These are phyloP conservation scores for Boletus rubroflammeus DNA, from an alignment of 768 basidiomycete genomes.

Conservation along the genomic window DNA sequence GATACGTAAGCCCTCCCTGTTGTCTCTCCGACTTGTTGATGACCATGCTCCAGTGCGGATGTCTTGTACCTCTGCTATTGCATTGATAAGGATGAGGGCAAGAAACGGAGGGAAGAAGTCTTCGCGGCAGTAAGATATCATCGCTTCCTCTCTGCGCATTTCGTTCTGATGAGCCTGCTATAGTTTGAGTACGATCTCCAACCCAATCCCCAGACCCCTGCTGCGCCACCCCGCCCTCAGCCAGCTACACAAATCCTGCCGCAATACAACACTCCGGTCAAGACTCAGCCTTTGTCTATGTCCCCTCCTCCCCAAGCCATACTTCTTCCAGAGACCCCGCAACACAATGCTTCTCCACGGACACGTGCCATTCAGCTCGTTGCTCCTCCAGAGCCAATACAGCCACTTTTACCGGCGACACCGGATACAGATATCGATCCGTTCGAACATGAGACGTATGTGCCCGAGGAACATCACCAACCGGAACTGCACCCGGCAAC, in stretches of 20 bases:
- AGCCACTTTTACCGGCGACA: constrained; percentile 14
- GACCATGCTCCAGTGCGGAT: constrained; percentile 44
- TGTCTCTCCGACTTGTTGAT: background rate
- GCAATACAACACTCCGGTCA: constrained; percentile 11
- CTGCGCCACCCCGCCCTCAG: constrained; percentile 16
- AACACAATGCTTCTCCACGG: background rate
- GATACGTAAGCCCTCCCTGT: constrained; percentile 54
- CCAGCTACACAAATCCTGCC: constrained; percentile 4
- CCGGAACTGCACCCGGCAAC: constrained; percentile 16
- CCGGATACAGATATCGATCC: constrained; percentile 34
- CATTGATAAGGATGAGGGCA: constrained; percentile 55
- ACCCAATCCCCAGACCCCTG: constrained; percentile 9
- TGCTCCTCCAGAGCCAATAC: constrained; percentile 13
- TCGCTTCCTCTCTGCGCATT: background rate
- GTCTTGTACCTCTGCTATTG: constrained; percentile 66
- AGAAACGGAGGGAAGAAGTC: constrained; percentile 49
- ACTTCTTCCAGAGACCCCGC: constrained; percentile 10
- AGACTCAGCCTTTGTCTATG: constrained; percentile 3
- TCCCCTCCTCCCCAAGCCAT: constrained; percentile 13
- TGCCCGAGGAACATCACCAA: constrained; percentile 15
- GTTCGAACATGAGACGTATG: constrained; percentile 31
- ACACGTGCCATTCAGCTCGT: constrained; percentile 4
- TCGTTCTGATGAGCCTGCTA: constrained; percentile 3
- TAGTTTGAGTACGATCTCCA: constrained; percentile 42
- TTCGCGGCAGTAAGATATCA: constrained; percentile 47